Evolutionary conservation across 305 asterid species (phyloP), one percentile per base, ranked within the genome.

Genomic region (Solanum chacoense): DNA sequence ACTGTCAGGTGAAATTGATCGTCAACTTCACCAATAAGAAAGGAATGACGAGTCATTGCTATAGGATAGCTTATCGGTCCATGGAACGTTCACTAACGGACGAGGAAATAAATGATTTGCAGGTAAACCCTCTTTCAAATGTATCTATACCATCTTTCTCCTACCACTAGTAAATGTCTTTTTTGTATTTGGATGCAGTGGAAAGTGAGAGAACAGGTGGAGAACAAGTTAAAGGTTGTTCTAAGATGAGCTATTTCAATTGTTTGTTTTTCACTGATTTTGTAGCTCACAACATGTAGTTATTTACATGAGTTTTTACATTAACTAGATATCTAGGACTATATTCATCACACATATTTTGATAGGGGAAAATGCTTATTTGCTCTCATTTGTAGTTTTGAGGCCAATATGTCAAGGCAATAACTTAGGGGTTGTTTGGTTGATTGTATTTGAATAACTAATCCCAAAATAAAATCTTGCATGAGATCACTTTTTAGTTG

Each of bases 41-140:
- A 92, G 98, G 97, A 89, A 94, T 94, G 96, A 95, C 98, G 16
- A 97, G 99, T 90, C 98, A 96, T 73, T 97, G 99, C 87, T 97
- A 96, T 86, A 92, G 99, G 88, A 93, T 97, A 71, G 94, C 96
- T 11, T 97, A 95, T 90, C 93, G 98, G 85, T 97, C 99, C 35
- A 95, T 93, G 98, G 98, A 97, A 85, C 94, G 96, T 22, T 97
- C 98, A 55, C 95, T 97, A 88, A 96, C 95, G 4, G 98, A 97
- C 20, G 98, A 95, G 79, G 99, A 97, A 93, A 97, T 97, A 65
- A 97, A 97, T 29, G 95, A 94, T 37, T 92, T 96, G 88, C 99
- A 97, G 96, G 99, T 95, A 88, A 40, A 69, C 31, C 26, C 69
- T 45, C 74, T 31, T 42, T 31, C 34, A 45, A 37, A 50, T 28